These are phyloP conservation scores for Isabelozyma heimii DNA, from an alignment of 805 yeast genomes.

Conservation along the genomic window DNA sequence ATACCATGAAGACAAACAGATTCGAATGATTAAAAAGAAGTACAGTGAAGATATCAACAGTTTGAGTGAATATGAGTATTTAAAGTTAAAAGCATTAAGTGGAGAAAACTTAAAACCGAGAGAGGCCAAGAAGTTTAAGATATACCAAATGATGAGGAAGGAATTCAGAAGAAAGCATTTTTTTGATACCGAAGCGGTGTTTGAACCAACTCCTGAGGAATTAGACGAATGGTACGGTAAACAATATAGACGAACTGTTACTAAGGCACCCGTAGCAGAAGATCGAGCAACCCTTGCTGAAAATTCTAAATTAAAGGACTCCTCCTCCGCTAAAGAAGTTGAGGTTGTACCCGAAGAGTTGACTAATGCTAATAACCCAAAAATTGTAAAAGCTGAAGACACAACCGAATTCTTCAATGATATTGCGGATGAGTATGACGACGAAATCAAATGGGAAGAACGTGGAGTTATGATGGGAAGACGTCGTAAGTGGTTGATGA, in stretches of 20 bases:
- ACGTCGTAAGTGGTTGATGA: conserved; percentile 78
- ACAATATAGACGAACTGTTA: conserved; percentile 24
- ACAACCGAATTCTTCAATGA: conserved; percentile 76
- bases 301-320: conserved; percentile 7
- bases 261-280: conserved; percentile 21
- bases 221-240: conserved; percentile 39
- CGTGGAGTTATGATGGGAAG: conserved; percentile 55
- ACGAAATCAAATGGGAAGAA: conserved; percentile 75
- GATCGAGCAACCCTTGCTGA: conserved; percentile 11
- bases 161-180: conserved; percentile 40
- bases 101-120: conserved; percentile 60
- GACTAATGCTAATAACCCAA: conserved; percentile 37
- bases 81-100: conserved; percentile 58
- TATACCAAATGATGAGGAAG: conserved; percentile 55
- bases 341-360: conserved; percentile 16
- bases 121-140: conserved; percentile 57
- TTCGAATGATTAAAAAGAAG: conserved; percentile 40
- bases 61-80: conserved; percentile 60
- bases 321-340: conserved; percentile 8
- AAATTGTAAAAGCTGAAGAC: conserved; percentile 69
- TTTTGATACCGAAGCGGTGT: conserved; percentile 29
- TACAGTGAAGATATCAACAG: conserved; percentile 32
- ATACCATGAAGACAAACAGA: conserved; percentile 62
- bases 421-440: conserved; percentile 79
- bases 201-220: conserved; percentile 41